Evolutionary conservation across 495 filamentous ascomycete species (phyloP).

Genomic region (Aspergillus steynii): DNA sequence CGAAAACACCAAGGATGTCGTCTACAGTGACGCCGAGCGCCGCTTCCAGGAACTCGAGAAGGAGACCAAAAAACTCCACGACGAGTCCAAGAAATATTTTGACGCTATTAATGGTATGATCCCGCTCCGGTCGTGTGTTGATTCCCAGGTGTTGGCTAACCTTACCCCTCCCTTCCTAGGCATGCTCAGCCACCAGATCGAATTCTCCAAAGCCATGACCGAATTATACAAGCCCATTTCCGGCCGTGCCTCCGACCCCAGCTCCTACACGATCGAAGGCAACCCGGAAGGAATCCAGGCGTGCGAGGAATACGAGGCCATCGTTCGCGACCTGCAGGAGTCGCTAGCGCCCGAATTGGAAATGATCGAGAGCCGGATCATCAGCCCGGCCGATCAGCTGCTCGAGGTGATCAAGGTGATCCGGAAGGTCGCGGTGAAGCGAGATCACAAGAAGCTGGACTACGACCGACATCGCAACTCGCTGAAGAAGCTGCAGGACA

Average conservation of each 20-base stretch:
- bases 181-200: constrained; percentile 97
- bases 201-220: constrained; percentile 91
- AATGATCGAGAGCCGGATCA: constrained; percentile 92
- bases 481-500: constrained; percentile 93
- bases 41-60: constrained; percentile 91
- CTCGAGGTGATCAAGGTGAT: constrained; percentile 94
- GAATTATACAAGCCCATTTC: constrained; percentile 99
- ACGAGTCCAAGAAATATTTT: constrained; percentile 93
- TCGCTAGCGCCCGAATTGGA: constrained; percentile 89
- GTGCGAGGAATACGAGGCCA: constrained; percentile 93
- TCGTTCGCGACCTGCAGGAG: constrained; percentile 87
- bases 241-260: constrained; percentile 90
- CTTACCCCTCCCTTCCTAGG: constrained; percentile 43
- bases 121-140: not conserved
- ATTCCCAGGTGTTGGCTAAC: not conserved
- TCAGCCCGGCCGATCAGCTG: constrained; percentile 92
- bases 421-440: constrained; percentile 83
- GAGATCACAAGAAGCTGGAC: constrained; percentile 96
- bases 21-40: constrained; percentile 93
- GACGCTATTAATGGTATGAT: constrained; percentile 84
- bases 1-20: constrained; percentile 88
- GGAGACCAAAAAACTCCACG: constrained; percentile 95
- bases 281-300: constrained; percentile 94
- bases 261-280: constrained; percentile 74
- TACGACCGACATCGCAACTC: constrained; percentile 82